phyloP scores from a whole-genome alignment of 2,329 filamentous ascomycete species.

The Coniella lustricola region DNA sequence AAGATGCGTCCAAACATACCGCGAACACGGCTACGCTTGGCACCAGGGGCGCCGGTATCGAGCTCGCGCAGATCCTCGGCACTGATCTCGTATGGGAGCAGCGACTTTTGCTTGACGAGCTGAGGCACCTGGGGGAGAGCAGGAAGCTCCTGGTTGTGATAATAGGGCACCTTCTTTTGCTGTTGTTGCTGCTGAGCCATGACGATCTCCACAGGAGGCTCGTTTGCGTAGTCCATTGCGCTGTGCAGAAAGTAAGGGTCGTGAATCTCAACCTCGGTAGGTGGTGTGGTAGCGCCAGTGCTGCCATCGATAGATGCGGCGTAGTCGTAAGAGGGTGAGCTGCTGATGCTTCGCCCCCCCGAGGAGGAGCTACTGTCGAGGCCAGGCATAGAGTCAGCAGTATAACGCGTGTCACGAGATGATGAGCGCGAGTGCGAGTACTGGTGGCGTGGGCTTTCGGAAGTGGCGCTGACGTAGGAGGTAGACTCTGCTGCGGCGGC shows the following conservation, averaged over 20 bases:
- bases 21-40: conserved; percentile 31
- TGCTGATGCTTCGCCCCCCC: conserved; percentile 38
- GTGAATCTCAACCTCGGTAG: conserved; percentile 33
- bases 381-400: conserved; percentile 28
- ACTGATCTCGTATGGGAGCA: conserved; percentile 51
- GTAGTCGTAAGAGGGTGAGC: conserved; percentile 37
- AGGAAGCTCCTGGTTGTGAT: conserved; percentile 21
- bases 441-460: conserved; percentile 33
- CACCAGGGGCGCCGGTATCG: conserved; percentile 42
- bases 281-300: conserved; percentile 44
- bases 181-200: conserved; percentile 32
- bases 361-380: conserved; percentile 26
- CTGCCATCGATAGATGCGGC: conserved; percentile 22
- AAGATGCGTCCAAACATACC: conserved; percentile 50
- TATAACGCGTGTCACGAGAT: conserved; percentile 8
- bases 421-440: conserved; percentile 30
- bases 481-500: conserved; percentile 23
- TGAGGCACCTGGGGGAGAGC: conserved; percentile 12
- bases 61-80: conserved; percentile 44
- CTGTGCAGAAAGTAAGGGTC: conserved; percentile 35
- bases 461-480: conserved; percentile 36
- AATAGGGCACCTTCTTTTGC: conserved; percentile 22
- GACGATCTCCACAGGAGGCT: conserved; percentile 42
- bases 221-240: conserved; percentile 24
- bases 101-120: conserved; percentile 19